Evolutionary conservation across 768 basidiomycete genomes (phyloP).

Genomic region (Pleurotus pulmonarius): DNA sequence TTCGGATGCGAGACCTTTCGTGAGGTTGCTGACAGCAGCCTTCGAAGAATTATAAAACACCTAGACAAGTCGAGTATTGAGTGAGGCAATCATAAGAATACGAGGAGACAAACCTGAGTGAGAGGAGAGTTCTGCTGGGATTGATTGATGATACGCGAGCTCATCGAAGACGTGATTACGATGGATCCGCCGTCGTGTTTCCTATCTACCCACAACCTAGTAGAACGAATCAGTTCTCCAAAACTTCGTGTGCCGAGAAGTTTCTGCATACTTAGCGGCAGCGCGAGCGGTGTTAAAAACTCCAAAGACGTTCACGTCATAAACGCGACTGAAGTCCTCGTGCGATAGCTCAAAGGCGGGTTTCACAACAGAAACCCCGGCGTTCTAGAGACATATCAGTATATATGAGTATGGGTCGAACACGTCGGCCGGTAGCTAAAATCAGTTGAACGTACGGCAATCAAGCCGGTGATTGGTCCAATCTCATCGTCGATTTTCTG

Average conservation of each 20-base stretch:
- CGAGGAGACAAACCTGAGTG: constrained; percentile 36
- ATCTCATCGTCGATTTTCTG: constrained; percentile 45
- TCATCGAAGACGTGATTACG: constrained; percentile 65
- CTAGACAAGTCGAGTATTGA: constrained; percentile 11
- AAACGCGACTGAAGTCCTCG: constrained; percentile 54
- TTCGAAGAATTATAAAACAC: constrained; percentile 66
- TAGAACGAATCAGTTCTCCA: background rate
- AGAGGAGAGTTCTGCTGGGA: constrained; percentile 38
- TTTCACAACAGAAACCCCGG: constrained; percentile 62
- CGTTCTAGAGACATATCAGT: constrained; percentile 34
- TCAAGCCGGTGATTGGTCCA: constrained; percentile 45
- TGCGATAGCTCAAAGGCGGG: constrained; percentile 51
- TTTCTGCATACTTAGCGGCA: constrained; percentile 42
- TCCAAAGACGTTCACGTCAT: constrained; percentile 59
- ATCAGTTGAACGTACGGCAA: constrained; percentile 37
- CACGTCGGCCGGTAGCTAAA: background rate
- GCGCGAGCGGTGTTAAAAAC: constrained; percentile 63
- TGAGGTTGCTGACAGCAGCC: constrained; percentile 56
- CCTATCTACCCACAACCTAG: constrained; percentile 41
- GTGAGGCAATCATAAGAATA: background rate
- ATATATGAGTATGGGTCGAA: background rate
- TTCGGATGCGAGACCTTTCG: constrained; percentile 58
- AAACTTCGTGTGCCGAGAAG: background rate
- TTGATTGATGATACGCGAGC: constrained; percentile 63
- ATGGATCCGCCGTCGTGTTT: constrained; percentile 43